These are phyloP conservation scores for Penstemon eatonii DNA, from an alignment of 257 asterid genomes.

Conservation along the genomic window DNA sequence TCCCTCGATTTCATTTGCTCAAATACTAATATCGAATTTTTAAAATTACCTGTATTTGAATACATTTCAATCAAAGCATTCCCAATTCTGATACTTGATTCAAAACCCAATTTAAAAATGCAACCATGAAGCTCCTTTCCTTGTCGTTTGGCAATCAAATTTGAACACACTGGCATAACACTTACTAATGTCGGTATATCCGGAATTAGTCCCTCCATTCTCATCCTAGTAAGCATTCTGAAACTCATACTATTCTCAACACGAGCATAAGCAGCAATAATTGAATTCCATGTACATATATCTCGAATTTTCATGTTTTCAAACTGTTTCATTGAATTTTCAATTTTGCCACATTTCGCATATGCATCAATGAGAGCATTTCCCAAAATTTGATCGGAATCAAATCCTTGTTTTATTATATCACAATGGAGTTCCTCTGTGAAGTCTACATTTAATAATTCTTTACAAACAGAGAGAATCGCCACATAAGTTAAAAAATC, in stretches of 20 bases:
- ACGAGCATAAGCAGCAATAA: constrained; percentile 65
- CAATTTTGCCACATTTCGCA: constrained; percentile 61
- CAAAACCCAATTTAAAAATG: constrained; percentile 58
- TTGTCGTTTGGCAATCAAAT: constrained; percentile 65
- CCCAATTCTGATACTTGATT: constrained; percentile 47
- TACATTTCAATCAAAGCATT: constrained; percentile 89
- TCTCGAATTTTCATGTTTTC: constrained; percentile 64
- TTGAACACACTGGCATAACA: constrained; percentile 65
- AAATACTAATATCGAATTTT: constrained; percentile 49
- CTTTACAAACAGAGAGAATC: constrained; percentile 53
- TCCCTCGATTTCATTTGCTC: constrained; percentile 64
- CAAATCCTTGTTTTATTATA: constrained; percentile 61
- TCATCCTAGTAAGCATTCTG: constrained; percentile 67
- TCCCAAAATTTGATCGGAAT: constrained; percentile 52
- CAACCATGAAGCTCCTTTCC: constrained; percentile 86
- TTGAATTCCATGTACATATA: constrained; percentile 71
- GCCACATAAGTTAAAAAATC: constrained; percentile 62
- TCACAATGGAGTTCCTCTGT: constrained; percentile 60
- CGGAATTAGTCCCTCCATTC: constrained; percentile 55
- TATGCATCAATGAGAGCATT: constrained; percentile 74
- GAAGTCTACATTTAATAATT: constrained; percentile 32
- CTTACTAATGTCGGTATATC: constrained; percentile 63
- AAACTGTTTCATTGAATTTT: constrained; percentile 62
- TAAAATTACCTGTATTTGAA: constrained; percentile 64
- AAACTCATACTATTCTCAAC: constrained; percentile 58